Base-by-base conservation (phyloP, 345 rosid genomes). In the Hirschfeldia incana region DNA sequence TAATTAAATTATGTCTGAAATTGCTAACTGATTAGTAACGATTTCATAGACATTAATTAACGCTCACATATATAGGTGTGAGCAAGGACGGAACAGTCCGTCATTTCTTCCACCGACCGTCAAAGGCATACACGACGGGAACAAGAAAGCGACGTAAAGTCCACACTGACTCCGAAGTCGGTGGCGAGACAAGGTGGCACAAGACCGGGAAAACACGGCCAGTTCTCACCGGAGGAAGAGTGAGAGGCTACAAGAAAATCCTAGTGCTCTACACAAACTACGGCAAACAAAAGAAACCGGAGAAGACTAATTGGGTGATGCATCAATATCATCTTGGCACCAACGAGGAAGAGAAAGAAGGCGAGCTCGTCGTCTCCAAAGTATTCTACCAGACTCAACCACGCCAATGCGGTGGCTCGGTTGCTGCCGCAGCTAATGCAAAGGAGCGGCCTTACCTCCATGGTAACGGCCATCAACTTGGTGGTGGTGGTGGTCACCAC, bases 341-440 rank as follows among this genome's bases (percentile, higher is more conserved):
- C 77, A 88, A 86, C 21, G 97, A 94, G 37, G 98, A 94, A 81
- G 98, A 94, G 84, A 91, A 86, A 69, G 98, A 94, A 62, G 98
- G 98, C 30, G 98, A 94, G 84, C 86, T 94, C 3, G 98, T 94
- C 8, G 95, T 94, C 5, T 94, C 98, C 1, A 94, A 94, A 82
- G 93, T 94, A 59, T 94, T 94, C 69, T 94, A 89, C 87, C 98
- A 94, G 78, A 94, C 98, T 82, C 98, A 94, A 74, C 98, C 98
- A 65, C 89, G 98, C 44, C 97, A 94, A 76, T 93, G 98, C 59
- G 91, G 90, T 37, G 84, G 81, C 67, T 74, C 83, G 0, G 63
- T 70, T 26, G 83, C 83, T 42, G 67, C 65, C 0, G 33, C 58
- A 11, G 67, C 88, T 11, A 62, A 60, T 69, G 69, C 65, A 5